These are phyloP conservation scores for Bisporella sp. DNA, from an alignment of 2,329 filamentous ascomycete species.

Conservation along the genomic window DNA sequence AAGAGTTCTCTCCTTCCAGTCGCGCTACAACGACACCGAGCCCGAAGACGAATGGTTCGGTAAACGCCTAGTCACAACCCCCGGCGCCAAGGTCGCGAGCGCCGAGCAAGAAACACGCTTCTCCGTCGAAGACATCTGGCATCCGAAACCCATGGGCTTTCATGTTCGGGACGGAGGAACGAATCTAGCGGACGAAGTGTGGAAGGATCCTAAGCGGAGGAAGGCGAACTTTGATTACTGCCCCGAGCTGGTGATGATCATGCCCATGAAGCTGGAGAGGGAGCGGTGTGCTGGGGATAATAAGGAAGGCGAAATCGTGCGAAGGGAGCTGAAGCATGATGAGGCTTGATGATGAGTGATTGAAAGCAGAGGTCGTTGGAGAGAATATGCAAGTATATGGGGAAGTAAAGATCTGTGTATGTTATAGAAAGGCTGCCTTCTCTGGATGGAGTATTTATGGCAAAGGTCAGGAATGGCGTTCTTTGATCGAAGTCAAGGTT, in stretches of 20 bases:
- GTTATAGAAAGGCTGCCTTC: too few relatives aligned
- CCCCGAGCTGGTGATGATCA: constrained; percentile 46
- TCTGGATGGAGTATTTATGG: too few relatives aligned
- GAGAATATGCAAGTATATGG: too few relatives aligned
- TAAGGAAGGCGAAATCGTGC: constrained; percentile 15
- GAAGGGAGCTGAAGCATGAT: too few relatives aligned
- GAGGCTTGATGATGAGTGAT: too few relatives aligned
- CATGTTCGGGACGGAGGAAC: constrained; percentile 40
- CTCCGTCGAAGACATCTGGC: constrained; percentile 42
- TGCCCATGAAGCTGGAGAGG: constrained; percentile 49
- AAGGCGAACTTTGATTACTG: constrained; percentile 47
- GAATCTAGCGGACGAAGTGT: constrained; percentile 36
- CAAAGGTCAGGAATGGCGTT: too few relatives aligned
- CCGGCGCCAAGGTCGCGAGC: constrained; percentile 40
- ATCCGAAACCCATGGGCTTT: constrained; percentile 46
- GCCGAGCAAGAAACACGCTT: constrained; percentile 33
- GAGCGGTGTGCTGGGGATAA: constrained; percentile 35
- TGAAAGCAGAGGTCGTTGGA: too few relatives aligned
- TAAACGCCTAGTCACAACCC: constrained; percentile 39
- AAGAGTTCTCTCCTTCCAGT: constrained; percentile 41
- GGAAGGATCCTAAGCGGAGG: constrained; percentile 37
- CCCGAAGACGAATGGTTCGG: constrained; percentile 51
- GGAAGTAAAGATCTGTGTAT: too few relatives aligned
- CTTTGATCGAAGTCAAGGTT: too few relatives aligned
- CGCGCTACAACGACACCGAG: constrained; percentile 41